Evolutionary conservation across 2,329 filamentous ascomycete genomes (phyloP), one percentile per base, ranked within the genome.

Genomic region (Colletotrichum sp.): DNA sequence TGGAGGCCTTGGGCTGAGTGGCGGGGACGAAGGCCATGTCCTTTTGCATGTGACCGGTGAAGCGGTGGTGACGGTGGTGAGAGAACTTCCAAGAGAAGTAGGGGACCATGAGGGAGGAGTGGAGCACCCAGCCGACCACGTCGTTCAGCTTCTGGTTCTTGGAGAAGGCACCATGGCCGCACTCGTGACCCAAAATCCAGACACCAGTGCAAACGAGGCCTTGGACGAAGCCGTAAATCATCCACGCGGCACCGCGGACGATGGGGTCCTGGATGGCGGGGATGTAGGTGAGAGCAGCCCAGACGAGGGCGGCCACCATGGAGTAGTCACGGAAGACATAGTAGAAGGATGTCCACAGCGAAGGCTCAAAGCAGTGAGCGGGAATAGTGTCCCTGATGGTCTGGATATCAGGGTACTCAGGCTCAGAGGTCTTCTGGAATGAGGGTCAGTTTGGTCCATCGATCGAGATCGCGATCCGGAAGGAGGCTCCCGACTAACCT

Each of bases 31-130:
- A 93, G 24, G 89, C 91, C 81, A 92, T 92, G 81, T 94, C 92
- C 85, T 91, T 92, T 74, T 92, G 89, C 85, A 93, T 91, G 85
- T 94, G 90, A 78, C 91, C 91, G 59, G 91, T 92, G 83, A 90
- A 93, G 78, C 90, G 90, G 85, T 95, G 93, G 84, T 95, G 93
- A 66, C 92, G 89, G 74, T 89, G 89, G 83, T 95, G 93, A 36
- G 90, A 92, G 82, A 91, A 92, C 85, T 93, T 92, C 93, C 93
- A 95, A 64, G 90, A 92, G 85, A 94, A 94, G 85, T 92, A 95
- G 5, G 93, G 93, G 4, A 93, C 92, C 76, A 93, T 83, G 52
- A 94, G 87, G 74, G 89, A 86, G 8, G 91, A 93, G 87, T 95
- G 93, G n/a, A 92, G 83, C 64, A 89, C 81, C 86, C 92, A 93